These are phyloP conservation scores for Triticum timopheevii DNA, from an alignment of 176 grass and related monocot species.

Conservation along the genomic window DNA sequence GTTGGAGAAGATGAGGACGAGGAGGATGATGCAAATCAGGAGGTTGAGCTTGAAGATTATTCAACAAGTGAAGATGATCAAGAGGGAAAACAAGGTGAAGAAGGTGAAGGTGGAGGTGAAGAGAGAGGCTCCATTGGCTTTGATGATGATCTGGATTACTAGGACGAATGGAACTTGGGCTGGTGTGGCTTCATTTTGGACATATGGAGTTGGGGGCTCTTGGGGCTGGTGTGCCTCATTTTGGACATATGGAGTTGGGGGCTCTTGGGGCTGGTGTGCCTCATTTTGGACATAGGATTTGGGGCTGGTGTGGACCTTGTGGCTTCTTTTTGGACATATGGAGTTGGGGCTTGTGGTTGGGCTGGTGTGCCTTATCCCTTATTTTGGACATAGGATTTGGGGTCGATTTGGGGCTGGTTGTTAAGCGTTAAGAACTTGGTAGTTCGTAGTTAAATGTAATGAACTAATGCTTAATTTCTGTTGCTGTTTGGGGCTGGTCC, in stretches of 20 bases:
- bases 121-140: background rate
- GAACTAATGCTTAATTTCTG: background rate
- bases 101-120: background rate
- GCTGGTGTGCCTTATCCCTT: background rate
- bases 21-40: background rate
- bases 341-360: background rate
- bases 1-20: background rate
- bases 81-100: background rate
- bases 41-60: background rate
- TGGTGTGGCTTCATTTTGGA: background rate
- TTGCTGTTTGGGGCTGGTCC: too few relatives aligned
- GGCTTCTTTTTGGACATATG: background rate
- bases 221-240: background rate
- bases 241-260: background rate
- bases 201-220: background rate
- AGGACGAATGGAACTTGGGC: background rate
- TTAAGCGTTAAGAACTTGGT: background rate
- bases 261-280: background rate
- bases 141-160: background rate
- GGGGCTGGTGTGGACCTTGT: too few relatives aligned
- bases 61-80: slow-evolving; percentile 6
- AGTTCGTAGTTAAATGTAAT: background rate
- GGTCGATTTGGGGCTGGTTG: background rate
- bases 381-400: background rate
- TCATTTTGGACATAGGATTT: too few relatives aligned